Evolutionary conservation across 257 asterid species (phyloP), one percentile per base, ranked within the genome.

Genomic region (Solanum dulcamara): DNA sequence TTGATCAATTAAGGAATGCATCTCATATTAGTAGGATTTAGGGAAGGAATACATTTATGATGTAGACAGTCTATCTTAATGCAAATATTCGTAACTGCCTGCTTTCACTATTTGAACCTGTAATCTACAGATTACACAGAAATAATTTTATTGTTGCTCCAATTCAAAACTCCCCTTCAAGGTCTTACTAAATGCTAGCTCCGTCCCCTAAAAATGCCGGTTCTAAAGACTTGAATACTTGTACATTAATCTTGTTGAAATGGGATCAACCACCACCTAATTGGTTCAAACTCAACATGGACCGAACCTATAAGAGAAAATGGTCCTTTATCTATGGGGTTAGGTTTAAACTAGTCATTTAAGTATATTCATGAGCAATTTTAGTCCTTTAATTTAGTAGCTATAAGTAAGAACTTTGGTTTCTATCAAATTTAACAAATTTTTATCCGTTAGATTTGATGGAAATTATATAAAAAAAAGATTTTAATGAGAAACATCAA

Each of bases 21-120:
- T 9, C 4, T 20, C 14, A n/a, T 24, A 3, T 5, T n/a, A 59
- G 67, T 1, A 59, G 17, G 15, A n/a, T 59, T 59, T 4, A 18
- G 0, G 67, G 32, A 59, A 59, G 32, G n/a, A 3, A 0, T n/a
- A 18, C 6, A 59, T n/a, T 0, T n/a, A 7, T 24, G 33, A 59
- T 10, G 32, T 4, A n/a, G 17, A 59, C 0, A 59, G 0, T n/a
- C 15, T 59, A 59, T 24, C 17, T 0, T 10, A 59, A 1, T 10
- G 15, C 26, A 2, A 59, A 59, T 59, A 59, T 59, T n/a, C 1
- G 15, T 59, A 7, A 10, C 10, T 59, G 0, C 0, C 10, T 59
- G 0, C 0, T 59, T 59, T 10, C 7, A 59, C 32, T 14, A 2
- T 1, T 59, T 0, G 0, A 59, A 59, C 24, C 0, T 0, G 1